phyloP scores from a whole-genome alignment of 345 rosid genomes.

The Euclidium syriacum region DNA sequence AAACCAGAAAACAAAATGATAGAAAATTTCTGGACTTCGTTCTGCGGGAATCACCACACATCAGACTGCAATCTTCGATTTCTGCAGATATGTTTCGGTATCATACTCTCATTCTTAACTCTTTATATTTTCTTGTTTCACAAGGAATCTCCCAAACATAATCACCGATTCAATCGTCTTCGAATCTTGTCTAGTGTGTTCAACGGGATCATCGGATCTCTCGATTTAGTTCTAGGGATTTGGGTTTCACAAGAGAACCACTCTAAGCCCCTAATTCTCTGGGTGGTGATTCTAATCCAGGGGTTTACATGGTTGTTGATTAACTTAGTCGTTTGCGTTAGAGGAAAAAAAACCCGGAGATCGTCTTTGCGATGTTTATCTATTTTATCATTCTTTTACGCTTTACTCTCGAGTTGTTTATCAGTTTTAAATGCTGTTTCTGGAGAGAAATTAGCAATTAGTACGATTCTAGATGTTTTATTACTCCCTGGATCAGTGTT shows the following conservation, averaged over 20 bases:
- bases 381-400: slow-evolving; percentile 47
- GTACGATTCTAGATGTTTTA: slow-evolving; percentile 42
- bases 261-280: slow-evolving; percentile 43
- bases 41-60: slow-evolving; percentile 54
- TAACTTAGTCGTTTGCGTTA: slow-evolving; percentile 43
- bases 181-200: slow-evolving; percentile 44
- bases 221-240: slow-evolving; percentile 47
- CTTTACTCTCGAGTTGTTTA: slow-evolving; percentile 36
- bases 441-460: slow-evolving; percentile 16
- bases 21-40: slow-evolving; percentile 46
- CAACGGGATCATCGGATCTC: slow-evolving; percentile 59
- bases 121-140: slow-evolving; percentile 41
- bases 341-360: slow-evolving; percentile 32
- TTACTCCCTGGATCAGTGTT: slow-evolving; percentile 58
- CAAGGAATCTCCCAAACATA: slow-evolving; percentile 30
- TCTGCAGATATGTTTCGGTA: slow-evolving; percentile 45
- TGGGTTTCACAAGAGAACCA: slow-evolving; percentile 57
- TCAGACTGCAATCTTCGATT: slow-evolving; percentile 48
- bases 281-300: slow-evolving; percentile 50
- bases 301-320: slow-evolving; percentile 65
- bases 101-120: slow-evolving; percentile 39
- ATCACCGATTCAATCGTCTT: slow-evolving; percentile 25
- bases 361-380: slow-evolving; percentile 42
- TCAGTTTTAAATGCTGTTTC: slow-evolving; percentile 39
- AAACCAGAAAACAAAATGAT: slow-evolving; percentile 19